Evolutionary conservation across 2,329 filamentous ascomycete species (phyloP), one percentile per base, ranked within the genome.

Genomic region (Massarina eburnea): DNA sequence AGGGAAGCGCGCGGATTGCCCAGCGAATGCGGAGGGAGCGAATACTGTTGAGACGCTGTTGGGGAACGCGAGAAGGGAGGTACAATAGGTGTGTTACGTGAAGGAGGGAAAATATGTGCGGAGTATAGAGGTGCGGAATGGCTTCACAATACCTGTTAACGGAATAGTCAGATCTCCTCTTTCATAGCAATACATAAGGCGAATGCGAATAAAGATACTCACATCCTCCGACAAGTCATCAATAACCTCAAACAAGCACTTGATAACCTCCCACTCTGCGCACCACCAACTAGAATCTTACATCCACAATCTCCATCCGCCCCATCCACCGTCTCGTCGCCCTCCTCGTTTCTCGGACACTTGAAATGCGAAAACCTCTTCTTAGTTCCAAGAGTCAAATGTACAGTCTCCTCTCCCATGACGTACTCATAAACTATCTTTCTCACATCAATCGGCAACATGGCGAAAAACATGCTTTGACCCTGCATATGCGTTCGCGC

Each of bases 1-100:
- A 64, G 4, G 67, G 67, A 3, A 70, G 49, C 0, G 58, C 66
- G 41, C 67, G 66, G 18, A 70, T 64, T 2, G 58, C 45, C 66
- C 65, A 69, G 41, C 62, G 62, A 2, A 70, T 46, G 8, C 55
- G 56, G 3, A 70, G 54, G 0, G 46, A 56, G 27, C 61, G 62
- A 22, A 70, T 67, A 1, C 48, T 42, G 19, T 64, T 51, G 8
- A 67, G 49, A 19, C 61, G 59, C 1, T 49, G 55, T 24, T 59
- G 43, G 0, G 64, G 64, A 17, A 66, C 30, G 41, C 55, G 56
- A 1, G 51, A 52, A 3, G 66, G 64, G 6, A 70, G 63, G 41
- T 61, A 62, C 14, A 68, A 57, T 6, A 69, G 59, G 39, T 70
- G 66, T 1, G 61, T 66, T 22, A 57, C 39, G 22, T 70, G 62